Evolutionary conservation across 1,284 basidiomycete genomes (phyloP).

Genomic region (Moesziomyces sp.): DNA sequence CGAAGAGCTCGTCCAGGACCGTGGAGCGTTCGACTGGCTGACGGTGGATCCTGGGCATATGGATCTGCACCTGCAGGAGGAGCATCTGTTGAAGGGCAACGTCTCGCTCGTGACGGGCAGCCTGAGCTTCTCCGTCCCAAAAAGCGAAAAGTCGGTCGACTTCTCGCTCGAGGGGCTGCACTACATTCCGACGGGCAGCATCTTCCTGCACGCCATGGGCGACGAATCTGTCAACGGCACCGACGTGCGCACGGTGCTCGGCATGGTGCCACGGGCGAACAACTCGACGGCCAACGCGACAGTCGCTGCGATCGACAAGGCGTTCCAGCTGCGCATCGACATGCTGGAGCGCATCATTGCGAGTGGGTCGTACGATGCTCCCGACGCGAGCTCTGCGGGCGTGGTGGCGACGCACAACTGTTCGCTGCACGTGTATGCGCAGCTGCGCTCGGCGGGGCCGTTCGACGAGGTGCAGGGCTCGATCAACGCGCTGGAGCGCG

Average conservation of each 20-base stretch:
- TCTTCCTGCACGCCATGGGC: slow-evolving; percentile 21
- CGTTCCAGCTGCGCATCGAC: slow-evolving; percentile 55
- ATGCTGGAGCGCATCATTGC: slow-evolving; percentile 41
- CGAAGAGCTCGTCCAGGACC: slow-evolving; percentile 6
- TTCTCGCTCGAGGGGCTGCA: slow-evolving; percentile 56
- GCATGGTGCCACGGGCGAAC: slow-evolving; percentile 22
- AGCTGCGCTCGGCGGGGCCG: slow-evolving; percentile 54
- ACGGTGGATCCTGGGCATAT: slow-evolving; percentile 9
- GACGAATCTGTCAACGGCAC: slow-evolving; percentile 20
- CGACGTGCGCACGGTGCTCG: slow-evolving; percentile 34
- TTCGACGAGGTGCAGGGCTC: slow-evolving; percentile 15
- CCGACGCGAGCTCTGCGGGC: background rate
- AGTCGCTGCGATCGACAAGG: slow-evolving; percentile 57
- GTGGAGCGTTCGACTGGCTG: slow-evolving; percentile 32
- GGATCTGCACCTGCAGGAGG: slow-evolving; percentile 35
- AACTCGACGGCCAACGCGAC: slow-evolving; percentile 37
- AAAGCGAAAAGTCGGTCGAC: slow-evolving; percentile 12
- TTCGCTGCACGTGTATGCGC: slow-evolving; percentile 64
- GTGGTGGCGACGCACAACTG: slow-evolving; percentile 49
- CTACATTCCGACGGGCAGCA: slow-evolving; percentile 33
- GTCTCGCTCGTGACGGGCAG: slow-evolving; percentile 45
- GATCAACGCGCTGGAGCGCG: slow-evolving; percentile 60
- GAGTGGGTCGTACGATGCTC: slow-evolving; percentile 30
- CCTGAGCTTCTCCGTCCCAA: slow-evolving; percentile 18
- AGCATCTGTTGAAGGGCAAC: slow-evolving; percentile 33